A percentile compares a stretch with the other conserved stretches of the same genome.
These are phyloP conservation scores for Sequoiadendron giganteum DNA, from an alignment of 75 land plant genomes.

Conservation along the genomic window DNA sequence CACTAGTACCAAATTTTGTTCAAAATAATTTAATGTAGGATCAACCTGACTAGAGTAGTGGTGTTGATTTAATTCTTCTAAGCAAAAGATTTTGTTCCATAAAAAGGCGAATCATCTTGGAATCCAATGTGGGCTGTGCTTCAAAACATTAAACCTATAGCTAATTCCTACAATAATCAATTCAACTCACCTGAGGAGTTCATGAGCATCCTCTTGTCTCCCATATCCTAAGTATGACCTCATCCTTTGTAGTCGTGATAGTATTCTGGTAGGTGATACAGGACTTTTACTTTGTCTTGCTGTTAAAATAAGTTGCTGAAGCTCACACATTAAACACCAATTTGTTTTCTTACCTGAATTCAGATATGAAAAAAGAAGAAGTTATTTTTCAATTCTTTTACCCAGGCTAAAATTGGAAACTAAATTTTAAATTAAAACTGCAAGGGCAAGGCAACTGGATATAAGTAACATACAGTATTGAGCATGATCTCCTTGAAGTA, in stretches of 20 bases:
- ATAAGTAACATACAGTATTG: constrained; percentile 41
- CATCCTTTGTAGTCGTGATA: constrained; percentile 59
- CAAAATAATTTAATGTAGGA: not conserved
- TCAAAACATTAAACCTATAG: not conserved
- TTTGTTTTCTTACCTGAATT: constrained; percentile 53
- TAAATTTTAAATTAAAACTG: not conserved
- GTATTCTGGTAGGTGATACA: constrained; percentile 64
- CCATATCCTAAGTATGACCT: constrained; percentile 76
- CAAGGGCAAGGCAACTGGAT: not conserved
- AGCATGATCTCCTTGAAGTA: constrained; percentile 62
- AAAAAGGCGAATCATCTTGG: not conserved
- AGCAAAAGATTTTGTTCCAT: not conserved
- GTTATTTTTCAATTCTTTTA: not conserved
- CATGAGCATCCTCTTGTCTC: constrained; percentile 96
- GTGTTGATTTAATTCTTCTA: not conserved
- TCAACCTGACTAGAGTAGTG: not conserved
- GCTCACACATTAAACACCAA: constrained; percentile 96
- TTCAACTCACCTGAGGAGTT: constrained; percentile 68
- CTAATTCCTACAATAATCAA: not conserved
- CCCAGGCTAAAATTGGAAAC: not conserved
- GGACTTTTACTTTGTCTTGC: constrained; percentile 56
- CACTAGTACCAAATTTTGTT: not conserved
- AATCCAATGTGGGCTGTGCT: not conserved
- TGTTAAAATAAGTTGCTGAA: constrained; percentile 62
- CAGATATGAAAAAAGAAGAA: not conserved